phyloP scores from a whole-genome alignment of 2,329 filamentous ascomycete genomes.

The Neoascochyta sp. region DNA sequence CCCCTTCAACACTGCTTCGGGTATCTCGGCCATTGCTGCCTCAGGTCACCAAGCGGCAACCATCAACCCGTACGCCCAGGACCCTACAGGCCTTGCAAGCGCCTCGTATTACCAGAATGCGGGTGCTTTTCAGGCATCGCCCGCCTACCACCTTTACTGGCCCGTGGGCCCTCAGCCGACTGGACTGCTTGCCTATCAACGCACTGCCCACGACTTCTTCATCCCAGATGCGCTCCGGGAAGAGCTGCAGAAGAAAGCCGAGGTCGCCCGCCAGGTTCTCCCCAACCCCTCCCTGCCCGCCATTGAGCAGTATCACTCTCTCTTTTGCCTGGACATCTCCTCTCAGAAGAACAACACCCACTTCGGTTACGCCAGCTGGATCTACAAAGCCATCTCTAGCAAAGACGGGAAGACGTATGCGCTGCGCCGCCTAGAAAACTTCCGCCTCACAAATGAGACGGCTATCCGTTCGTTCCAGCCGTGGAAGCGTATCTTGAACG shows the following conservation, averaged over 20 bases:
- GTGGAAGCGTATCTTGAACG: slow-evolving; percentile 82
- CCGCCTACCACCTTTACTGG: slow-evolving; percentile 81
- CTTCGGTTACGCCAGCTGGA: slow-evolving; percentile 88
- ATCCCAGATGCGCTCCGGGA: slow-evolving; percentile 81
- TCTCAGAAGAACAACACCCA: slow-evolving; percentile 72
- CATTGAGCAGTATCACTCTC: slow-evolving; percentile 85
- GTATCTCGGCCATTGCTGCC: slow-evolving; percentile 33
- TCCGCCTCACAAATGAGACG: slow-evolving; percentile 81
- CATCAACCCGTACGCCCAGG: slow-evolving; percentile 70
- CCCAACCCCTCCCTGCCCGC: slow-evolving; percentile 72
- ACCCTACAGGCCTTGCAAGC: slow-evolving; percentile 58
- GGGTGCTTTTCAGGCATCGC: slow-evolving; percentile 53
- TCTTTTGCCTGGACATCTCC: slow-evolving; percentile 82
- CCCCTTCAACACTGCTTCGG: slow-evolving; percentile 41
- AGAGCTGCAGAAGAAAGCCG: slow-evolving; percentile 82
- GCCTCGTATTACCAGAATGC: slow-evolving; percentile 63
- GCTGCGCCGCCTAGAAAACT: slow-evolving; percentile 81
- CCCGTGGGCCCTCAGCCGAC: slow-evolving; percentile 79
- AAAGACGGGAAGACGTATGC: slow-evolving; percentile 89
- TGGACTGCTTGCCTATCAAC: slow-evolving; percentile 79
- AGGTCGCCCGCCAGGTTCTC: slow-evolving; percentile 79
- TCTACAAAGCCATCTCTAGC: slow-evolving; percentile 88
- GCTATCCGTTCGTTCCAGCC: slow-evolving; percentile 81
- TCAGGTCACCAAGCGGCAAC: slow-evolving; percentile 38
- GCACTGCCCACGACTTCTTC: slow-evolving; percentile 86